phyloP scores from a whole-genome alignment of 306 rosid genomes.

The Rosa rugosa region DNA sequence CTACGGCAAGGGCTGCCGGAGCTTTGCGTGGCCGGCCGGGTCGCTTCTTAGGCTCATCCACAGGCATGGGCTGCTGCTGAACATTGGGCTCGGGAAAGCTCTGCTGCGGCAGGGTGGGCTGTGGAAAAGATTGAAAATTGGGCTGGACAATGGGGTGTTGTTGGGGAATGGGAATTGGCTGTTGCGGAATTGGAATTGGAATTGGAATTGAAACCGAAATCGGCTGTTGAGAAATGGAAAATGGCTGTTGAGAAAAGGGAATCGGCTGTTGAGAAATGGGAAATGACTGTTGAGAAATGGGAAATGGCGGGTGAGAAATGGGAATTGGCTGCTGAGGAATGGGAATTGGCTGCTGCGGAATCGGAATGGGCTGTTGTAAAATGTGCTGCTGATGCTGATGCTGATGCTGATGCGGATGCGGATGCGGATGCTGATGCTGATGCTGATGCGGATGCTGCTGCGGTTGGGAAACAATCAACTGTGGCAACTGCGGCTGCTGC shows the following conservation, averaged over 20 bases:
- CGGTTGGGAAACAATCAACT: background rate
- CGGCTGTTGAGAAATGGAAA: background rate
- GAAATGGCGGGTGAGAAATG: background rate
- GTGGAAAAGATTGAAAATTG: slow-evolving; percentile 12
- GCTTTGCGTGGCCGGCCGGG: slow-evolving; percentile 61
- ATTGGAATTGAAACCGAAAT: background rate
- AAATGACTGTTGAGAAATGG: background rate
- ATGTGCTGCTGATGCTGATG: background rate
- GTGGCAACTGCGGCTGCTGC: background rate
- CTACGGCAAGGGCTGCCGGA: background rate
- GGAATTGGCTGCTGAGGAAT: background rate
- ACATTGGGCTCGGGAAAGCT: background rate
- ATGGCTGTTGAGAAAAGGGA: background rate
- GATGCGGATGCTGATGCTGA: background rate
- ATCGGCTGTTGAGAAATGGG: background rate
- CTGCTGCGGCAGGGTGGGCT: background rate
- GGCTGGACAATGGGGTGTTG: slow-evolving; percentile 16
- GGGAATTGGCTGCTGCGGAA: background rate
- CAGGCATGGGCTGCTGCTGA: slow-evolving; percentile 23
- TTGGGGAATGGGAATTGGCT: slow-evolving; percentile 13
- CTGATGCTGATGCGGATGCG: background rate
- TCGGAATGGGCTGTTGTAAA: background rate
- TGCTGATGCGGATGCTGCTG: background rate
- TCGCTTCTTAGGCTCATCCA: slow-evolving; percentile 51
- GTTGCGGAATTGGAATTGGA: background rate